Percentiles rank a stretch among this genome's conserved stretches.
Evolutionary conservation across 805 yeast genomes (phyloP).

Genomic region (Schwanniomyces pseudopolymorphus): DNA sequence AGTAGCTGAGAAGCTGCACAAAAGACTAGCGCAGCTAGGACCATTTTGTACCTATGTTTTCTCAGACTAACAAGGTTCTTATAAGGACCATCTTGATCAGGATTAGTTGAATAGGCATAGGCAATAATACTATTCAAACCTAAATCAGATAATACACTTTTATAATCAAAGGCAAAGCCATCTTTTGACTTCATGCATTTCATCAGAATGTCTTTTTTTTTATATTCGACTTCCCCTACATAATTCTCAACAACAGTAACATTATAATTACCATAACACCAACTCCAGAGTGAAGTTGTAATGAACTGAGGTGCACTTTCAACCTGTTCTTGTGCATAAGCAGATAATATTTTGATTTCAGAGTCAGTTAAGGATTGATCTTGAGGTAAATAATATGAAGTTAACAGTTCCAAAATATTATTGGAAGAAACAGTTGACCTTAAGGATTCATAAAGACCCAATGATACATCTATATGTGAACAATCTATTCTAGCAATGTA

Average conservation of each 20-base stretch:
- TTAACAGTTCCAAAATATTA: constrained; percentile 15
- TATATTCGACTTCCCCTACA: constrained; percentile 12
- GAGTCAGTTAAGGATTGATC: constrained; percentile 46
- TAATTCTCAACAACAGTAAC: constrained; percentile 11
- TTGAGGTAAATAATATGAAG: constrained; percentile 21
- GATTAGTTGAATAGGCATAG: constrained; percentile 40
- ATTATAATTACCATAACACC: constrained; percentile 47
- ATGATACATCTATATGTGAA: constrained; percentile 51
- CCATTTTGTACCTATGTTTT: constrained; percentile 16
- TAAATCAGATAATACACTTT: constrained; percentile 34
- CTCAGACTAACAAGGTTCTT: constrained; percentile 12
- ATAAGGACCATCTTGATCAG: constrained; percentile 10
- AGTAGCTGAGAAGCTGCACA: constrained; percentile 26
- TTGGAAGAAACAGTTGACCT: constrained; percentile 30
- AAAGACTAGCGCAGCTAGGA: constrained; percentile 28
- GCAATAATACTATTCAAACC: constrained; percentile 47
- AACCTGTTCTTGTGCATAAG: constrained; percentile 48
- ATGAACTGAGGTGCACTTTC: constrained; percentile 50
- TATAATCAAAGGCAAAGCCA: constrained; percentile 44
- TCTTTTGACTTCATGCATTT: constrained; percentile 16
- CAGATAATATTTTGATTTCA: constrained; percentile 44
- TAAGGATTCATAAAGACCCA: constrained; percentile 50
- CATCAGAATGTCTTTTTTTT: constrained; percentile 19
- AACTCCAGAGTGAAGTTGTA: constrained; percentile 37
- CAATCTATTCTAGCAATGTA: constrained; percentile 45